Percentiles rank a stretch among this genome's conserved stretches.
phyloP scores from a whole-genome alignment of 2,329 filamentous ascomycete genomes.

The Fusarium hainanense region DNA sequence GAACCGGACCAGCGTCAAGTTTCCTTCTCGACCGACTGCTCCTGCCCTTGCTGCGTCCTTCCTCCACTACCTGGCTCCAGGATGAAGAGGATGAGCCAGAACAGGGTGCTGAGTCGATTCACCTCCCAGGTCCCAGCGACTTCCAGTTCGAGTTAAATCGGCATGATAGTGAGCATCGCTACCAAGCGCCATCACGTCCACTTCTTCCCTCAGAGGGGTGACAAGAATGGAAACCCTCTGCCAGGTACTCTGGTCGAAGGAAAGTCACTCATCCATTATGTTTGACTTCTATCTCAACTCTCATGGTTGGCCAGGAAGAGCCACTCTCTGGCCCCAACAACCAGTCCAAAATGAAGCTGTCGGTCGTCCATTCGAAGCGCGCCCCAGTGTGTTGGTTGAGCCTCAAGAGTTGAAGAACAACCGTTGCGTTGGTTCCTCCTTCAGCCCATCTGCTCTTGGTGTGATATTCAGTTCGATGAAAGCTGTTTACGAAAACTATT shows the following conservation, averaged over 20 bases:
- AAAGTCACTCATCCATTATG: constrained; percentile 92
- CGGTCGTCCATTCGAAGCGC: too few species aligned
- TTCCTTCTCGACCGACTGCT: constrained; percentile 74
- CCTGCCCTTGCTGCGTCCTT: constrained; percentile 41
- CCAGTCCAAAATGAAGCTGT: constrained; percentile 78
- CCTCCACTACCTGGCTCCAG: too few species aligned
- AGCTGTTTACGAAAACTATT: too few species aligned
- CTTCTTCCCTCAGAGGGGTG: constrained; percentile 80
- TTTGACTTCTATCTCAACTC: constrained; percentile 82
- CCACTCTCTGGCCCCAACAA: constrained; percentile 84
- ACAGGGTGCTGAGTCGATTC: too few species aligned
- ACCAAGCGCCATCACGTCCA: constrained; percentile 95
- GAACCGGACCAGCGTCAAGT: constrained; percentile 73
- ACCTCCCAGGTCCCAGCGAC: too few species aligned
- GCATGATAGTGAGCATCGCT: constrained; percentile 65
- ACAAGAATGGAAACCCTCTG: constrained; percentile 83
- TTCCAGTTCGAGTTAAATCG: too few species aligned
- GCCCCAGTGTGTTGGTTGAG: too few species aligned
- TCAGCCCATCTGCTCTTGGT: too few species aligned
- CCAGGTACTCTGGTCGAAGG: constrained; percentile 88
- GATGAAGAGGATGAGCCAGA: too few species aligned
- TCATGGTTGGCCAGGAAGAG: constrained; percentile 76
- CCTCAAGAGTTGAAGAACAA: too few species aligned
- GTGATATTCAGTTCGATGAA: too few species aligned
- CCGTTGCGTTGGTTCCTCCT: too few species aligned